Base-by-base conservation (phyloP, 176 grass and related monocot species). In the Triticum timopheevii region DNA sequence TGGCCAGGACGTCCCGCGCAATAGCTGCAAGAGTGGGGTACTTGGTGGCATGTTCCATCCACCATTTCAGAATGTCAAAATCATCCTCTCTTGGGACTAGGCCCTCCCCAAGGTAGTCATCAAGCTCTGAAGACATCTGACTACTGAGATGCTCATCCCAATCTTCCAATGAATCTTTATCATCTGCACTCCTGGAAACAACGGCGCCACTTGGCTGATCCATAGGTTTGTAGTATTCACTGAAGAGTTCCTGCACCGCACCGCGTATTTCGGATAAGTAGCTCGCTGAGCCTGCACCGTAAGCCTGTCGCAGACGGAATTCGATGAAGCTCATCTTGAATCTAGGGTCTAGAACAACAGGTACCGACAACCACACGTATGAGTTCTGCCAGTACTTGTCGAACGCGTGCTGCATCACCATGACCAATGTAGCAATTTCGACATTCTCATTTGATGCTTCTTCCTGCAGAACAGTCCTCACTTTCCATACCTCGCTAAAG, bases 241-340 rank as follows among this genome's bases (percentile, higher is more conserved):
- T 54, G 39, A 91, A 91, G 31, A 91, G 90, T 70, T 88, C 86
- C 70, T 8, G 38, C 19, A 88, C 19, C 56, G 52, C 65, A 56
- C 72, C 82, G 0, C 40, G 39, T 33, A 91, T 85, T 22, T 65
- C 71, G 77, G 77, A 85, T 72, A 91, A 81, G 54, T 64, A 91
- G 19, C 13, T 78, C 30, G 15, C 77, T 85, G 90, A 84, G 23
- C 70, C 36, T 52, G 79, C 64, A 2, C 86, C 86, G 35, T 88
- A 91, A 77, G 90, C 90, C 45, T 40, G 70, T 70, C 88, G 85
- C 50, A 88, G 24, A 42, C 90, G 90, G 17, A 91, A 91, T 23
- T 91, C 90, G 11, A 91, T 77, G 52, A 91, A 91, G 75, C 77
- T 72, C 38, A 82, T 78, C 63, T 91, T 91, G 86, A 91, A 91